Conservation (phyloP, 768 basidiomycete species). For the Roridomyces roridus region DNA sequence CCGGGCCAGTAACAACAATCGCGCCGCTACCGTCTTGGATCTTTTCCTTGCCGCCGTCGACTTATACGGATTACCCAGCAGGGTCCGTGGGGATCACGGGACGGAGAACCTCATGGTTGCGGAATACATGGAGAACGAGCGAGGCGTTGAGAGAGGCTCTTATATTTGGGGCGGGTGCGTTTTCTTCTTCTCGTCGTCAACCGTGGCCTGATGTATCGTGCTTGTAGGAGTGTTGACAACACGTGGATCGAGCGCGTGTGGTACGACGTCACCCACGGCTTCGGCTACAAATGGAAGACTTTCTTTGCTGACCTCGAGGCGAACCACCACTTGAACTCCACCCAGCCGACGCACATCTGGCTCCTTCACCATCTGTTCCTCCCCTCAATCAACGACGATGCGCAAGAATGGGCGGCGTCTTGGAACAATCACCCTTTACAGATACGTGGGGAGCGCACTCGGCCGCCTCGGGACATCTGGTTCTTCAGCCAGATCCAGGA, state of each 20-base stretch:
- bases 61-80: slow-evolving; percentile 35
- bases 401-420: slow-evolving; percentile 28
- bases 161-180: slow-evolving; percentile 45
- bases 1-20: slow-evolving; percentile 44
- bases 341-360: slow-evolving; percentile 32
- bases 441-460: slow-evolving; percentile 9
- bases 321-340: slow-evolving; percentile 24
- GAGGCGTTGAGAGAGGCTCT: slow-evolving; percentile 31
- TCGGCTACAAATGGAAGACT: slow-evolving; percentile 37
- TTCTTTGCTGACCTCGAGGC: slow-evolving; percentile 36
- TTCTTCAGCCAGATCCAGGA: slow-evolving; percentile 26
- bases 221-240: slow-evolving; percentile 22
- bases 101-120: slow-evolving; percentile 43
- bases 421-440: slow-evolving; percentile 34
- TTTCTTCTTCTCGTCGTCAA: no score
- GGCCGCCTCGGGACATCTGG: slow-evolving; percentile 23
- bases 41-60: slow-evolving; percentile 32
- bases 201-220: no score
- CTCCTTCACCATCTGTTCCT: slow-evolving; percentile 37
- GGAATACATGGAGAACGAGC: slow-evolving; percentile 31
- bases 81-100: slow-evolving; percentile 46
- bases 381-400: slow-evolving; percentile 28
- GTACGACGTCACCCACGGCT: slow-evolving; percentile 33
- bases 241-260: slow-evolving; percentile 31
- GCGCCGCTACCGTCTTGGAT: slow-evolving; percentile 39